Base-by-base conservation (phyloP, 768 basidiomycete genomes). In the Pholiota molesta region DNA sequence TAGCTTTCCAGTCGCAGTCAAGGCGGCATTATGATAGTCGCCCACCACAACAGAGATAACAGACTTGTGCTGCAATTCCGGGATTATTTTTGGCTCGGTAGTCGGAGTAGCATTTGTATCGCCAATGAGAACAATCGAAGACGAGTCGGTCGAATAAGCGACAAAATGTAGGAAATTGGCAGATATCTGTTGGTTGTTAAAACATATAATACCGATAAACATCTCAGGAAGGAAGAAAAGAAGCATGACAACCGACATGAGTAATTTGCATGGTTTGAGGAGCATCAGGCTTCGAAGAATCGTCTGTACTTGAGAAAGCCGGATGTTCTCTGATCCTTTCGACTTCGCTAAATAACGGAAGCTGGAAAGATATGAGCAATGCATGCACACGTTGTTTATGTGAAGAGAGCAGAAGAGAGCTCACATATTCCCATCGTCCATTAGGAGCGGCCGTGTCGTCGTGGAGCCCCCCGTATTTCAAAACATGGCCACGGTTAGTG, bases 31-130 rank as follows among this genome's bases (percentile, higher is more conserved):
- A 77, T 99, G 97, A 73, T 96, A 97, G 74, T 99, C 97, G 5
- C 97, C 97, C 55, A 95, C 82, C 14, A 90, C 89, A 59, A 97
- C 87, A 55, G 93, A 92, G 62, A 98, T 96, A 57, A 98, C 85
- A 39, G 82, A 79, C 65, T 78, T 84, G 66, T 91, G 83, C 68
- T 97, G 94, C 29, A 99, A 77, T 35, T 81, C 84, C 1, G 90
- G 88, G 4, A 92, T 79, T 61, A 94, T 78, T 35, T 77, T 80
- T n/a, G 90, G 92, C 60, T 70, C 67, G 16, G 76, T 78, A 21
- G 74, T 72, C 13, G 76, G 60, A 37, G 76, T 66, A 7, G 83
- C 85, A n/a, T 78, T 71, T 14, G 75, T 77, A 49, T 84, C 76
- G 40, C 92, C 94, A 73, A 89, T 85, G 62, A 95, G 83, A 23